These are phyloP conservation scores for Acer yangbiense DNA, from an alignment of 345 rosid species.

Conservation along the genomic window DNA sequence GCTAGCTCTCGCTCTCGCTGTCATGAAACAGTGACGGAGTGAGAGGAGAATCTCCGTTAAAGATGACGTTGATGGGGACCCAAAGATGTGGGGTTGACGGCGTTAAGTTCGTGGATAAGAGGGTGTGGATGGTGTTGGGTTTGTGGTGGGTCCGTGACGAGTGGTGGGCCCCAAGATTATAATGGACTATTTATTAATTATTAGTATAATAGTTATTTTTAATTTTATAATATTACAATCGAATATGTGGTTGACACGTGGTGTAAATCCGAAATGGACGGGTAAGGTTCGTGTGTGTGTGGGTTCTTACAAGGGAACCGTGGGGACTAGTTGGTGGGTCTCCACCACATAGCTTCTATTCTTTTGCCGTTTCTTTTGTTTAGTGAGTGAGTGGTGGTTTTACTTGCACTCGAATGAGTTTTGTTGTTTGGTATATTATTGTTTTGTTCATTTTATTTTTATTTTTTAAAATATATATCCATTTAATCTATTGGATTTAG, in stretches of 20 bases:
- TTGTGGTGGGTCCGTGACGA: slow-evolving; percentile 16
- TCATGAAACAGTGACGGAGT: slow-evolving; percentile 26
- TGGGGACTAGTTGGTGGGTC: slow-evolving; percentile 1
- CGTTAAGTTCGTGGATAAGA: slow-evolving; percentile 32
- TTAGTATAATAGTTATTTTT: background rate
- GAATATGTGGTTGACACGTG: slow-evolving; percentile 17
- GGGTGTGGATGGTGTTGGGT: background rate
- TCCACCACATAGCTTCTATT: slow-evolving; percentile 4
- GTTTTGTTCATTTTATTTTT: background rate
- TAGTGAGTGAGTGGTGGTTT: slow-evolving; percentile 8
- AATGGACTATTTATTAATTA: background rate
- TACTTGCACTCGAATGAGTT: background rate
- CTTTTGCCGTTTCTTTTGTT: slow-evolving; percentile 14
- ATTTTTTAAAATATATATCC: too few species aligned
- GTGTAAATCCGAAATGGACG: background rate
- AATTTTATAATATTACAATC: too few species aligned
- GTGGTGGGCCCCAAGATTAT: slow-evolving; percentile 26
- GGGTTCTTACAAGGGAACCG: slow-evolving; percentile 13
- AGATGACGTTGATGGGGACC: slow-evolving; percentile 9
- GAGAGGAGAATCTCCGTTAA: slow-evolving; percentile 27
- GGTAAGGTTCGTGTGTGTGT: background rate
- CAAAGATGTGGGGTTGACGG: slow-evolving; percentile 15
- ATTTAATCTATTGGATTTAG: too few species aligned
- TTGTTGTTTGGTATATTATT: too few species aligned
- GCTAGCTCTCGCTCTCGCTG: background rate